Evolutionary conservation across 164 flowering plant species (phyloP).

Genomic region (Aristolochia contorta): DNA sequence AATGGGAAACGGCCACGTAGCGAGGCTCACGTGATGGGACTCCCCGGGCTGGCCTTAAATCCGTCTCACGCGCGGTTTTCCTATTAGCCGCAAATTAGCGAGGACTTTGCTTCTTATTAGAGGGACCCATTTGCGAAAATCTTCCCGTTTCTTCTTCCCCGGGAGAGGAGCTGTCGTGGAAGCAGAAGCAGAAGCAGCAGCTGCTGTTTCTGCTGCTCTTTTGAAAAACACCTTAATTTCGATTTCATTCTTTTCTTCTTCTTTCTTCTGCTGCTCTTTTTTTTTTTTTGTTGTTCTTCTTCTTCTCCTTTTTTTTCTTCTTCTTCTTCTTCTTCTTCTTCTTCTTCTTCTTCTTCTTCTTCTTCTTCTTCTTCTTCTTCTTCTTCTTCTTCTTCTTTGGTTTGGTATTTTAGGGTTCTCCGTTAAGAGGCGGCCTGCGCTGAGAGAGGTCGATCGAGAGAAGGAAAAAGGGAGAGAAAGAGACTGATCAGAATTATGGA

Average conservation of each 20-base stretch:
- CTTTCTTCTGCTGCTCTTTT: too few relatives aligned
- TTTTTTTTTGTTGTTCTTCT: not conserved
- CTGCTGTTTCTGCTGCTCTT: not conserved
- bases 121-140: not conserved
- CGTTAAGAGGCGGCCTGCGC: not conserved
- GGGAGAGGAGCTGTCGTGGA: not conserved
- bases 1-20: not conserved
- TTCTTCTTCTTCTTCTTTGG: not conserved
- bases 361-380: too few relatives aligned
- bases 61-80: slow-evolving; percentile 6
- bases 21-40: not conserved
- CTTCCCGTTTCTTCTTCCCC: not conserved
- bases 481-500: slow-evolving; percentile 3
- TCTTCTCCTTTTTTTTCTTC: too few relatives aligned
- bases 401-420: not conserved
- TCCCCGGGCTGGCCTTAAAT: not conserved
- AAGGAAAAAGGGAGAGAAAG: not conserved
- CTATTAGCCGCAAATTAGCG: not conserved
- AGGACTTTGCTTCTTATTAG: not conserved
- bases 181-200: too few relatives aligned
- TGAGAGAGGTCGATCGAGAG: not conserved
- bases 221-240: not conserved
- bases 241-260: too few relatives aligned
- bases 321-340: not conserved
- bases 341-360: too few relatives aligned